Evolutionary conservation across 192 early-diverging fungal genomes (phyloP), one percentile per base, ranked within the genome.

Genomic region (Coemansia sp.): DNA sequence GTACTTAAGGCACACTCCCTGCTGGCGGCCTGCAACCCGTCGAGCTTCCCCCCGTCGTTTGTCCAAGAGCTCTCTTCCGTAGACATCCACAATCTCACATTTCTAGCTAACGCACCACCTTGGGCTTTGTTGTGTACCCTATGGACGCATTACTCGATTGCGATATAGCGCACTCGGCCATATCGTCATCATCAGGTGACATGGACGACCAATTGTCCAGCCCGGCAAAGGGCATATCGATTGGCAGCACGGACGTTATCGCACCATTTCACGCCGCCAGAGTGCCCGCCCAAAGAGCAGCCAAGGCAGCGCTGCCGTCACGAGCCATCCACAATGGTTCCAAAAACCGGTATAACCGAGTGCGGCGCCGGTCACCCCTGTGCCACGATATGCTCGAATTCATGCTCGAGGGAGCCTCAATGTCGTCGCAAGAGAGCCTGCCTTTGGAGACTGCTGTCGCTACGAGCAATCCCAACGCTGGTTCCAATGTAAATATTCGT

Each of bases 351-450:
- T 70, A 70, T 60, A 75, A 62, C 39, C 64, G 67, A n/a, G 78
- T 75, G 43, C 72, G 78, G 40, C 78, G 73, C 42, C 56, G 73
- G 60, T 81, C 78, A 56, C 78, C 78, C 11, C 78, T 81, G 15
- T 81, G 78, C 62, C 78, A 81, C 39, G 78, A 81, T 20, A 63
- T 81, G 57, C 68, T 81, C 15, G 78, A 81, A 41, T 72, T 75
- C 54, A 81, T 81, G 73, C 78, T 81, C 27, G 78, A 75, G 27
- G 69, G 59, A 22, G 51, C 78, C 11, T 71, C 78, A 15, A 56
- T 63, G 59, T 81, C 78, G 51, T 81, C 78, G 19, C 78, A 65
- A 20, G 78, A 81, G 22, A 81, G 69, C 53, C 65, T 75, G 59
- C 59, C 46, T 25, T 37, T 68, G 20, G 37, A 32, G 38, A 29